Base-by-base conservation (phyloP, 1,139 yeast species). In the Hyphopichia buzzinii region DNA sequence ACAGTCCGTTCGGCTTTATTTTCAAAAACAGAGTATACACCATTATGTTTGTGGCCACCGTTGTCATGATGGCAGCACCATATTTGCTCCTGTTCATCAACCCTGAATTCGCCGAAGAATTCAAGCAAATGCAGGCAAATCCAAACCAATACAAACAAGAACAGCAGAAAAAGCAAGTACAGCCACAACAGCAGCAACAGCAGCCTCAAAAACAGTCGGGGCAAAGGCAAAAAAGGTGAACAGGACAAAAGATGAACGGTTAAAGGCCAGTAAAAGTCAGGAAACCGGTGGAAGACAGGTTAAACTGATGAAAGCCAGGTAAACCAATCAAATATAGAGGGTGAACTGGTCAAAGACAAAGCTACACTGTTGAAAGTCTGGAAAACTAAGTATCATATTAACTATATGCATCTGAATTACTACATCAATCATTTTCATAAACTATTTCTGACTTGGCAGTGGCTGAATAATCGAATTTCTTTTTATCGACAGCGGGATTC, bases 1-100 rank as follows among this genome's bases (percentile, higher is more conserved):
- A 57, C 37, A 64, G 74, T 52, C 77, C 77, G 3, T 55, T 71
- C 31, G 77, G 76, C 11, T 59, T 65, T 41, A 66, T 71, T 17
- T 68, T 71, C 49, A 56, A 53, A 39, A 70, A 61, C 48, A 56
- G 47, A 26, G 35, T 54, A n/a, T 69, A 65, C 45, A 67, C 75
- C 5, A 44, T 59, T 8, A 41, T 68, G 29, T 69, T 70, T 38
- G 37, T 46, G 3, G 43, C 60, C 8, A 47, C 61, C 35, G 34
- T 64, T 26, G 56, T 52, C n/a, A 52, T 67, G 26, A 61, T 64
- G 55, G 53, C 49, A 1, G 60, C 64, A 2, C 76, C 77, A 2
- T 58, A 57, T 30, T 31, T 65, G 3, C 44, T 69, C 25, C 45
- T 55, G 32, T 52, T 47, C 36, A 44, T 67, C 12, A 58, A 53